A percentile compares a stretch with the other conserved stretches of the same genome.
phyloP scores from a whole-genome alignment of 2,329 filamentous ascomycete genomes.

The Passalora sequoiae region DNA sequence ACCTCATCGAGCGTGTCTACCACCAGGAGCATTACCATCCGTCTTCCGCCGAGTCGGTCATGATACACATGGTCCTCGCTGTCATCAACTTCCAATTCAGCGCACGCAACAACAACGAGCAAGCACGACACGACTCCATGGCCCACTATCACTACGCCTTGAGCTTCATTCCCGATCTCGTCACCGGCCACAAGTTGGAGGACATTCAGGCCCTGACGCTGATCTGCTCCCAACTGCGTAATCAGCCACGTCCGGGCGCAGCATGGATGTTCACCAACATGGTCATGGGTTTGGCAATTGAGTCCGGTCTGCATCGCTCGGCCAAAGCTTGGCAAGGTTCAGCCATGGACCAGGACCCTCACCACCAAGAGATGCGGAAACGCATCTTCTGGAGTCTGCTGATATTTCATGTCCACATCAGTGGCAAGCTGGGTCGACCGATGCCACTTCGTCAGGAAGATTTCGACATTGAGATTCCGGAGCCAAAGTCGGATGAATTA shows the following conservation, averaged over 20 bases:
- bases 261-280: constrained; percentile 63
- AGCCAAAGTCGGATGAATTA: constrained; percentile 65
- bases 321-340: constrained; percentile 53
- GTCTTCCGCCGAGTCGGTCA: constrained; percentile 60
- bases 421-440: constrained; percentile 70
- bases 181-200: constrained; percentile 56
- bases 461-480: constrained; percentile 72
- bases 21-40: constrained; percentile 60
- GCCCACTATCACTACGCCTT: constrained; percentile 73
- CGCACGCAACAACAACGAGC: constrained; percentile 58
- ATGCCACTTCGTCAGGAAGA: constrained; percentile 70
- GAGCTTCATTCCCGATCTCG: constrained; percentile 62
- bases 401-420: constrained; percentile 61
- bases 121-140: constrained; percentile 61
- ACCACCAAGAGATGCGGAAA: constrained; percentile 72
- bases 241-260: constrained; percentile 73
- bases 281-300: constrained; percentile 64
- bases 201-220: constrained; percentile 69
- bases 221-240: constrained; percentile 66
- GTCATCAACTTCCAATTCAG: constrained; percentile 73
- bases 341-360: constrained; percentile 49
- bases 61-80: constrained; percentile 73
- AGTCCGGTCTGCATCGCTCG: constrained; percentile 70
- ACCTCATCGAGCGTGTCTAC: constrained; percentile 63
- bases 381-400: constrained; percentile 71